Base-by-base conservation (phyloP, 2,329 filamentous ascomycete genomes). In the Tympanopsis confertula region DNA sequence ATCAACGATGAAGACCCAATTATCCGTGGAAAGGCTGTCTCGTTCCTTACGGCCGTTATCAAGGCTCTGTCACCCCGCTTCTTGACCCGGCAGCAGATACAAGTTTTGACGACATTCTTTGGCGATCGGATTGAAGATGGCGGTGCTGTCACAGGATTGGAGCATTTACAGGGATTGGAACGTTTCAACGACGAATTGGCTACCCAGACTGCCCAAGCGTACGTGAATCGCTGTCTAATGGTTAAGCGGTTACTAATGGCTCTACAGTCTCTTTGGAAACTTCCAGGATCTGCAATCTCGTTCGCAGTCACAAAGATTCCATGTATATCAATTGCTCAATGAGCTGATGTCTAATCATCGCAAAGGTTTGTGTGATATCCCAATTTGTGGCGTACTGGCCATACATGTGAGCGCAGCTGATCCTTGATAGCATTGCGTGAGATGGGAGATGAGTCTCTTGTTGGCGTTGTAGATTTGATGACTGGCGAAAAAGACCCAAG, bases 401-500 rank as follows among this genome's bases (percentile, higher is more conserved):
- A 41, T 32, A 19, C 15, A 26, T 18, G 20, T 36, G 39, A 41
- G 50, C 36, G 54, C 39, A 37, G 35, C 24, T 28, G 24, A 28
- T 10, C 35, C 4, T 19, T 30, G 38, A 24, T 41, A 67, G 66
- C 68, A n/a, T 52, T 78, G 36, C 63, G 62, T 52, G 58, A 66
- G 10, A 65, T 80, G 49, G 71, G 74, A 22, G 66, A 76, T 36
- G 66, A 71, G 41, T 79, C 78, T 44, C 57, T 82, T 38, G 58
- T 72, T 3, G 71, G 68, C 3, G 74, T 80, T 44, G 72, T 78
- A 37, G 66, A 77, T 39, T 69, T 81, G 43, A 77, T 82, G 48
- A 72, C 74, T 13, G 77, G 77, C 40, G 78, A 82, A 52, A 81
- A 82, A 48, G 78, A 82, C 45, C 78, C 78, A 0, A 65, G 78